A percentile compares a stretch with the other conserved stretches of the same genome.
phyloP scores from a whole-genome alignment of 768 basidiomycete species.

The Pisolithus microcarpus region DNA sequence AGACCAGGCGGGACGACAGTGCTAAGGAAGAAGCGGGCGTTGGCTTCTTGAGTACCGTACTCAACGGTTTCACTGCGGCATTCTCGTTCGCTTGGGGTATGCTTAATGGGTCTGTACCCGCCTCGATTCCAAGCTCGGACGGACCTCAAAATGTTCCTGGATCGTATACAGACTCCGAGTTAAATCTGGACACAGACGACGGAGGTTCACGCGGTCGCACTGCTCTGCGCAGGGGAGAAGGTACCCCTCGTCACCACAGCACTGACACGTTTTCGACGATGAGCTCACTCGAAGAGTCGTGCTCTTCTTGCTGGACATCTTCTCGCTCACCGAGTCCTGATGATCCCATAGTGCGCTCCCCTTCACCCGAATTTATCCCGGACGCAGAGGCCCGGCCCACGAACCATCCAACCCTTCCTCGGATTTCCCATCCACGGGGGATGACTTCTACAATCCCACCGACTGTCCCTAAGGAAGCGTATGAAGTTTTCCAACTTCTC shows the following conservation, averaged over 20 bases:
- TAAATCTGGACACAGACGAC: neutral
- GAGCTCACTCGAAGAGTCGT: conserved; percentile 39
- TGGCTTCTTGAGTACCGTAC: conserved; percentile 14
- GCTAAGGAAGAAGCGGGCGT: neutral
- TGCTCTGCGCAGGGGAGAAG: conserved; percentile 1
- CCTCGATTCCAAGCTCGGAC: neutral
- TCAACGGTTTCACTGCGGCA: conserved; percentile 12
- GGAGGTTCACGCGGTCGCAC: conserved; percentile 3
- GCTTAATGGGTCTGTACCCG: conserved; percentile 2
- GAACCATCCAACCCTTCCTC: neutral
- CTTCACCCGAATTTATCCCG: conserved; percentile 27
- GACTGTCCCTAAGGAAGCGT: conserved; percentile 21
- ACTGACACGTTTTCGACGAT: conserved; percentile 37
- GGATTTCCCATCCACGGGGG: conserved; percentile 4
- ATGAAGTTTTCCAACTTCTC: conserved; percentile 35
- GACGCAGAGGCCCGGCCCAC: conserved; percentile 6
- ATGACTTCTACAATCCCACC: conserved; percentile 3
- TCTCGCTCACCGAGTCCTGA: conserved; percentile 18
- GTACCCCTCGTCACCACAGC: conserved; percentile 21
- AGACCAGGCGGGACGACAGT: neutral
- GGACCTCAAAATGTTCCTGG: conserved; percentile 13
- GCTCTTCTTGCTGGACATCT: conserved; percentile 30
- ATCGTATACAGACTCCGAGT: conserved; percentile 13
- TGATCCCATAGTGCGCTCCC: conserved; percentile 22
- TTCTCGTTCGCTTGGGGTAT: conserved; percentile 12